Conservation (phyloP, 2,329 filamentous ascomycete genomes). For the Alternaria tenuissima region DNA sequence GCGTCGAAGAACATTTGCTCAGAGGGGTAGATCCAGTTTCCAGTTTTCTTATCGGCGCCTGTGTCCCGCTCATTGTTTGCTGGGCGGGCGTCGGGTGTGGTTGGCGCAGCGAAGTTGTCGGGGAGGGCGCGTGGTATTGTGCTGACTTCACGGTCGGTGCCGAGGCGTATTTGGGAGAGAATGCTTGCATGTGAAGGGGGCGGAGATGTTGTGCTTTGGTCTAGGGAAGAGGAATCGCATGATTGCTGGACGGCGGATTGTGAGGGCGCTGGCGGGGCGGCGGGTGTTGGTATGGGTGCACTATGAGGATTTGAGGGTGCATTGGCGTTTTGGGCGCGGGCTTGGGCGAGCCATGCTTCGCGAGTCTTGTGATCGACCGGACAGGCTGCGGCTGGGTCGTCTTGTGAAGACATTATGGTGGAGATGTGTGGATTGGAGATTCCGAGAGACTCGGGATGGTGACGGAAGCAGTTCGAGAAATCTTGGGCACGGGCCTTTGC, state of each 20-base stretch:
- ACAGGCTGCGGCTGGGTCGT: constrained; percentile 61
- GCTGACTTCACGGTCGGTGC: constrained; percentile 57
- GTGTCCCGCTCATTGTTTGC: constrained; percentile 80
- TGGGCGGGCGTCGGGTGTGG: constrained; percentile 43
- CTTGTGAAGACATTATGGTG: constrained; percentile 37
- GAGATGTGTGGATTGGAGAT: constrained; percentile 8
- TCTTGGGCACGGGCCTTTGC: constrained; percentile 33
- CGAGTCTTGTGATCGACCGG: constrained; percentile 92
- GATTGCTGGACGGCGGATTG: constrained; percentile 35
- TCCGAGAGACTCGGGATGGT: constrained; percentile 20
- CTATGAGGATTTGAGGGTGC: constrained; percentile 29
- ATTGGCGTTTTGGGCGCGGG: constrained; percentile 56
- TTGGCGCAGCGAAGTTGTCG: constrained; percentile 45
- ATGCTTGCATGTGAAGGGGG: constrained; percentile 25
- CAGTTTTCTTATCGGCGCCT: constrained; percentile 69
- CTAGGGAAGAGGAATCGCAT: constrained; percentile 51
- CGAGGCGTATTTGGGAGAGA: constrained; percentile 45
- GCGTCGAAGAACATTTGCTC: constrained; percentile 99
- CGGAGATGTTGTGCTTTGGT: constrained; percentile 38
- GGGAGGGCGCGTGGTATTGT: constrained; percentile 45
- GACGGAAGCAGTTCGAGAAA: constrained; percentile 32
- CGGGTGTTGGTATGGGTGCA: constrained; percentile 20
- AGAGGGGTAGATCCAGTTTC: constrained; percentile 97
- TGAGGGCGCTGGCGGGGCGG: constrained; percentile 29
- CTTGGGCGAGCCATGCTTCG: constrained; percentile 82